Evolutionary conservation across 768 basidiomycete species (phyloP), one percentile per base, ranked within the genome.

Genomic region (Phylloporus sp.): DNA sequence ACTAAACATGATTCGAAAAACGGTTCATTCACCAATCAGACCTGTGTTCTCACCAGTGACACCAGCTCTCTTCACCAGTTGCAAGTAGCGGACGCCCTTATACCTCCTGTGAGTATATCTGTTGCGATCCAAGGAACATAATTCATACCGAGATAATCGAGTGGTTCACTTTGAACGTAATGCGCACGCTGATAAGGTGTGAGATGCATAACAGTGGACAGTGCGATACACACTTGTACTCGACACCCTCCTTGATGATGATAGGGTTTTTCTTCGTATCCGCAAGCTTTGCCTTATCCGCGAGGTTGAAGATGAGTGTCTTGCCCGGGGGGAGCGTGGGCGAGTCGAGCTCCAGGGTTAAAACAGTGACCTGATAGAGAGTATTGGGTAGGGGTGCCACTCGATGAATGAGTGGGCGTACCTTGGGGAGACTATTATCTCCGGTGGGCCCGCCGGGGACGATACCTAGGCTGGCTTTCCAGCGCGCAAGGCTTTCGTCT

Each of bases 401-500:
- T 7, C 42, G 32, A 47, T 46, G 18, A 18, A 34, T 3, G 31
- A 24, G 36, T 9, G 14, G 33, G 42, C 62, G 33, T 52, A 86
- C 90, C 79, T 89, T 90, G 41, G 87, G 86, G 13, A 79, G 80
- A 55, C 50, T 67, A 13, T 71, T 64, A 46, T 71, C 60, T 17
- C 62, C 69, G 13, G 39, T 23, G 5, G 62, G 22, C 17, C 63
- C 72, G 23, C 78, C 82, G 27, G 80, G 75, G 42, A 78, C 76
- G 50, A 97, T 82, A 43, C 95, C 95, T 22, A 98, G 76, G 43
- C 85, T 91, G 31, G 90, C 90, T 66, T 98, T 98, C 95, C 95
- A 98, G 53, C 91, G 83, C 26, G 86, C 83, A 58, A 98, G 77
- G 65, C 89, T 91, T 69, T 96, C 94, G 64, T 97, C 94, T 51